A percentile compares a stretch with the other conserved stretches of the same genome.
Evolutionary conservation across 371 early-diverging fungal species (phyloP).

Genomic region (Mortierella sp.): DNA sequence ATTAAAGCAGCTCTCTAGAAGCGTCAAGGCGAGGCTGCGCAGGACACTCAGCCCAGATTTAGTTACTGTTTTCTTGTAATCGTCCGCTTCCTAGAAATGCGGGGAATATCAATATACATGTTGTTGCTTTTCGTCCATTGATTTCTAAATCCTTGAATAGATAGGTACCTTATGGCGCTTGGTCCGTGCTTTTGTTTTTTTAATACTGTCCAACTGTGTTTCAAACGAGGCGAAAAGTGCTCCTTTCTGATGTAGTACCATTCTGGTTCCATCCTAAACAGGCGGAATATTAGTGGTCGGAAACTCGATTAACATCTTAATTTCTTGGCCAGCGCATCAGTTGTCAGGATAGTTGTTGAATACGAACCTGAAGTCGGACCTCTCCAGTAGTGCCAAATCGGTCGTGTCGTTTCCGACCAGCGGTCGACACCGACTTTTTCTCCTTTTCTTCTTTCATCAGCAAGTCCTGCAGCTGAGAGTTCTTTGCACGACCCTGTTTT

Average conservation of each 20-base stretch:
- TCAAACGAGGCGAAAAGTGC: conserved; percentile 48
- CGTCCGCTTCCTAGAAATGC: conserved; percentile 33
- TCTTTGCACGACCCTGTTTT: conserved; percentile 24
- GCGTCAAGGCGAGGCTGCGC: conserved; percentile 40
- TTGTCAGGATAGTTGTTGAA: neutral
- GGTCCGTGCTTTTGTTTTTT: conserved; percentile 33
- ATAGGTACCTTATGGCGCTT: conserved; percentile 31
- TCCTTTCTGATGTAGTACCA: conserved; percentile 48
- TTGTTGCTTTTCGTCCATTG: neutral
- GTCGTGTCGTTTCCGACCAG: conserved; percentile 49
- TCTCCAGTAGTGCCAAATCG: conserved; percentile 54
- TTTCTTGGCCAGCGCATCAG: neutral
- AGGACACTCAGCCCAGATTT: conserved; percentile 23
- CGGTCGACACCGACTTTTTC: conserved; percentile 21
- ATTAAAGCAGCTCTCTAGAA: conserved; percentile 75
- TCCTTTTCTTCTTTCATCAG: conserved; percentile 40
- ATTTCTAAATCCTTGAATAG: neutral
- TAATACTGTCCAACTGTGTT: conserved; percentile 40
- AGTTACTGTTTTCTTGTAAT: conserved; percentile 33
- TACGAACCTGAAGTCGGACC: conserved; percentile 27
- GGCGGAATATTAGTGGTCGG: neutral
- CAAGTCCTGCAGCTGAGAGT: conserved; percentile 39
- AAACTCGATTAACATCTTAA: neutral
- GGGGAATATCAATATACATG: neutral
- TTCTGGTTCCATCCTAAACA: conserved; percentile 39